Evolutionary conservation across 495 filamentous ascomycete species (phyloP).

Genomic region (Filosporella fistucella): DNA sequence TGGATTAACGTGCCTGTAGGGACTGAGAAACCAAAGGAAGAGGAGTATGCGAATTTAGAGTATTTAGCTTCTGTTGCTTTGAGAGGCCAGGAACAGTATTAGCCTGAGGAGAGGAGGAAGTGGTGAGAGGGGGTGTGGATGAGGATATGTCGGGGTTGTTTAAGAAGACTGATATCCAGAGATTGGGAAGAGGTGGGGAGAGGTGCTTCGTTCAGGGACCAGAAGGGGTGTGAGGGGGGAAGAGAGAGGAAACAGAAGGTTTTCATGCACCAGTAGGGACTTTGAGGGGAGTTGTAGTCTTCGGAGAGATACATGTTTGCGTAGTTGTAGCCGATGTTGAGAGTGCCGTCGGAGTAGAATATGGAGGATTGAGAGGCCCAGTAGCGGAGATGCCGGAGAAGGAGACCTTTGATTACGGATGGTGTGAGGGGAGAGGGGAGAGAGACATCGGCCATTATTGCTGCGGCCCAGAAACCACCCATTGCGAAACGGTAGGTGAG

Average conservation of each 20-base stretch:
- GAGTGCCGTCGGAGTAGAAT: slow-evolving; percentile 2
- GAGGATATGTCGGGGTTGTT: slow-evolving; percentile 1
- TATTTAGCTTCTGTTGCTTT: slow-evolving; percentile 6
- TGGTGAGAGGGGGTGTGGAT: neutral
- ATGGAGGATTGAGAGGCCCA: slow-evolving; percentile 34
- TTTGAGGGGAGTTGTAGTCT: slow-evolving; percentile 11
- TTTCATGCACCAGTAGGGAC: slow-evolving; percentile 12
- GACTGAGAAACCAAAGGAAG: slow-evolving; percentile 9
- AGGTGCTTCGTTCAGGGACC: slow-evolving; percentile 10
- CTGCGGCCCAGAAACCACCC: slow-evolving; percentile 56
- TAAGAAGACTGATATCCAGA: neutral
- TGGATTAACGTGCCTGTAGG: neutral
- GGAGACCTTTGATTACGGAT: slow-evolving; percentile 52
- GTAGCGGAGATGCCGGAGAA: slow-evolving; percentile 58
- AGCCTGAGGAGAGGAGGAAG: slow-evolving; percentile 9
- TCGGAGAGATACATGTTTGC: slow-evolving; percentile 12
- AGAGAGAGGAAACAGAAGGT: slow-evolving; percentile 3
- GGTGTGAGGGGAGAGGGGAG: slow-evolving; percentile 34
- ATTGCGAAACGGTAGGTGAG: slow-evolving; percentile 60
- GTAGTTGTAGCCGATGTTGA: slow-evolving; percentile 13
- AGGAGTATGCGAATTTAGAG: slow-evolving; percentile 16
- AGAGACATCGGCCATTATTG: slow-evolving; percentile 51
- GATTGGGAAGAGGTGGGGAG: no score
- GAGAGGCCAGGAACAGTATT: slow-evolving; percentile 2
- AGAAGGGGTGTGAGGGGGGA: slow-evolving; percentile 7